Evolutionary conservation across 768 basidiomycete species (phyloP).

Genomic region (Ramaria sp.): DNA sequence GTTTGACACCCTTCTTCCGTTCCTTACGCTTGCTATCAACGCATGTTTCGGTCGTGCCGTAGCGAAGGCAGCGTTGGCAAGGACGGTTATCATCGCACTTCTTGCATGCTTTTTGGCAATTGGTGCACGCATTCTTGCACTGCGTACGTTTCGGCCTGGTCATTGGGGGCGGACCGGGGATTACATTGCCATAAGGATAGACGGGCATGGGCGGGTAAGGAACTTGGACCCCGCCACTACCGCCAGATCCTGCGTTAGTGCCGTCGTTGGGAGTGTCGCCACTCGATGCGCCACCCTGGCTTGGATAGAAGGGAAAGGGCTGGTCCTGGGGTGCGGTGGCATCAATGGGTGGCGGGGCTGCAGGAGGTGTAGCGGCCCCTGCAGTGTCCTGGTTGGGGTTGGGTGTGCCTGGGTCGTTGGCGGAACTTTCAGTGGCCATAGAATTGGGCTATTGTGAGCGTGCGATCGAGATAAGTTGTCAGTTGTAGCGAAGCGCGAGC

Average conservation of each 20-base stretch:
- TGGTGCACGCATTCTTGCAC: conserved; percentile 87
- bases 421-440: not conserved
- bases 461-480: not conserved
- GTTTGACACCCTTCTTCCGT: conserved; percentile 77
- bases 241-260: not conserved
- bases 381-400: not conserved
- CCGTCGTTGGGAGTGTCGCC: not conserved
- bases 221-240: not conserved
- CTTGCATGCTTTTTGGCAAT: conserved; percentile 87
- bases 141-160: conserved; percentile 67
- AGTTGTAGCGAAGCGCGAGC: not conserved
- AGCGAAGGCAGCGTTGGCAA: conserved; percentile 88
- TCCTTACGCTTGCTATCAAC: conserved; percentile 89
- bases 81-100: conserved; percentile 88
- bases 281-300: not conserved
- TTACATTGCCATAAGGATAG: conserved; percentile 3
- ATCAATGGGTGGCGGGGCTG: not conserved
- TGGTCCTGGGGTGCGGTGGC: not conserved
- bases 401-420: not conserved
- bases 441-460: not conserved
- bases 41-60: conserved; percentile 79
- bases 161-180: not conserved
- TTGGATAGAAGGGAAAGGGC: not conserved
- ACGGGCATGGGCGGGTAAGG: conserved; percentile 4
- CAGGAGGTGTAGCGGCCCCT: not conserved